Evolutionary conservation across 2,329 filamentous ascomycete genomes (phyloP).

Genomic region (Fusarium chlamydosporum): DNA sequence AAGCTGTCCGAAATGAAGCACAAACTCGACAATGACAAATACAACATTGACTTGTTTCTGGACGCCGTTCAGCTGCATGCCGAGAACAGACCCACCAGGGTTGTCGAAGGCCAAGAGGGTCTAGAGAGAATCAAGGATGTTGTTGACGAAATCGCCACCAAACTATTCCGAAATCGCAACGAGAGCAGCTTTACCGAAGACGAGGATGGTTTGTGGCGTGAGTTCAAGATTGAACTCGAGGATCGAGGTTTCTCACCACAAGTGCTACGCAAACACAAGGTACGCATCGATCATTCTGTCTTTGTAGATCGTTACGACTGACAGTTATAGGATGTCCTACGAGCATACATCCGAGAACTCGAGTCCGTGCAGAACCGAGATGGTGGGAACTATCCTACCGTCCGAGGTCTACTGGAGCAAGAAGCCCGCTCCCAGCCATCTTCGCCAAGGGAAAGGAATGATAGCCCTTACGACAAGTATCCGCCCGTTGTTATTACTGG

Average conservation of each 20-base stretch:
- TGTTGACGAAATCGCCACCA: slow-evolving; percentile 69
- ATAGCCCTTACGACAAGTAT: slow-evolving; percentile 59
- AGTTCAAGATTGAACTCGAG: slow-evolving; percentile 71
- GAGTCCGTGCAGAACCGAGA: slow-evolving; percentile 63
- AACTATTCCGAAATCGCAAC: slow-evolving; percentile 62
- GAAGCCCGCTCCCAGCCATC: slow-evolving; percentile 53
- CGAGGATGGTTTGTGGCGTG: slow-evolving; percentile 69
- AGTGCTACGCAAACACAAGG: slow-evolving; percentile 70
- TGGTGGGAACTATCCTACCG: slow-evolving; percentile 63
- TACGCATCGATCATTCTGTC: slow-evolving; percentile 51
- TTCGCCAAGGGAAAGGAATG: slow-evolving; percentile 57
- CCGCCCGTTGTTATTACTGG: slow-evolving; percentile 57
- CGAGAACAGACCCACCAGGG: slow-evolving; percentile 55
- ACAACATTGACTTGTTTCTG: slow-evolving; percentile 68
- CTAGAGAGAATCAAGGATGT: slow-evolving; percentile 72
- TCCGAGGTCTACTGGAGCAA: slow-evolving; percentile 68
- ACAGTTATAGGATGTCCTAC: slow-evolving; percentile 66
- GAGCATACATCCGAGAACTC: slow-evolving; percentile 73
- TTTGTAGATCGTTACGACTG: slow-evolving; percentile 35
- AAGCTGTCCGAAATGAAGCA: slow-evolving; percentile 60
- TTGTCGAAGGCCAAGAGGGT: slow-evolving; percentile 56
- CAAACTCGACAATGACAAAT: slow-evolving; percentile 67
- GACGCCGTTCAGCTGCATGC: slow-evolving; percentile 69
- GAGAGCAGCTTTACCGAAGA: slow-evolving; percentile 58
- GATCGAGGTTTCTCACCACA: slow-evolving; percentile 70